Base-by-base conservation (phyloP, 2,329 filamentous ascomycete genomes). In the Cryphonectria nitschkei region DNA sequence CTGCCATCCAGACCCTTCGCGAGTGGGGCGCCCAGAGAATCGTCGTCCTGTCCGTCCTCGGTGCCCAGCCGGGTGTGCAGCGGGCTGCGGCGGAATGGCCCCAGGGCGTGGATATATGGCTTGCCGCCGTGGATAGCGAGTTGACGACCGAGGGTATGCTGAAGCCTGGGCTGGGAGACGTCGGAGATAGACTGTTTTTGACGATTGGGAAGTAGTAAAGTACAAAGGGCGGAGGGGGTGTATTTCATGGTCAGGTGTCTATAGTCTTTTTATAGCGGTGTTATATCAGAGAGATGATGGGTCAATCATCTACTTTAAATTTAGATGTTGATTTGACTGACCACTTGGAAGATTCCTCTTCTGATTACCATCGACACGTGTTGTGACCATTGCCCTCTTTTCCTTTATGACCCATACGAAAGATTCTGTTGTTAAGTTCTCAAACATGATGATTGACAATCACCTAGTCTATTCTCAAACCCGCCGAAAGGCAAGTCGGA, bases 21-120 rank as follows among this genome's bases (percentile, higher is more conserved):
- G 95, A 98, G 78, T 98, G 95, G 95, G 95, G 95, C 39, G 93
- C 94, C n/a, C 87, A 91, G 82, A 87, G 88, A 72, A 90, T 98
- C 69, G 82, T 97, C 58, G 88, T 97, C 56, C 82, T 97, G 39
- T 88, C 89, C 61, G 88, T 98, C 37, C 80, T 98, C 39, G 94
- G 89, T 1, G 93, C 93, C 16, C 82, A 86, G 62, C 85, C 87
- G 0, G 95, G 95, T n/a, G 82, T 97, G 68, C 78, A 80, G 69
- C 87, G 85, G 69, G 95, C 93, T 2, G 94, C 93, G 0, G 84
- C 81, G 13, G 92, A 93, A 81, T 97, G 94, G 93, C 86, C 89
- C 1, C 92, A 92, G 76, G 90, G 87, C 0, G 90, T 92, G 0
- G 88, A 95, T 77, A 86, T 98, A 69, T 97, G 93, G 90, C 85